A percentile compares a stretch with the other conserved stretches of the same genome.
Evolutionary conservation across 164 flowering plant genomes (phyloP).

Genomic region (Tinospora cordifolia): DNA sequence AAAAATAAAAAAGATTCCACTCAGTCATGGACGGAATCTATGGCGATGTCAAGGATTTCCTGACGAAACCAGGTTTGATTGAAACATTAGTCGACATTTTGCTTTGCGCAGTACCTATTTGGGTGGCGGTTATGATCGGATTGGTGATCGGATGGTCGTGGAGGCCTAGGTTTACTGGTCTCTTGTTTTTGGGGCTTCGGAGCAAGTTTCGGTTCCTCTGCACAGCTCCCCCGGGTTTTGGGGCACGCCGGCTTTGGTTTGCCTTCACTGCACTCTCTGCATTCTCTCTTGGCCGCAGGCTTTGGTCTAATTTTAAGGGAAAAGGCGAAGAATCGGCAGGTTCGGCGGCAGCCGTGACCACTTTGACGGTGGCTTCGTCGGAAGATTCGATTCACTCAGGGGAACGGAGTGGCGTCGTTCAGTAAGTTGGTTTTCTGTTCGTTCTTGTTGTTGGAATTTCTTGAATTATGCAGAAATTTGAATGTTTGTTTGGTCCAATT

Average conservation of each 20-base stretch:
- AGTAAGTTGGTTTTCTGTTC: constrained; percentile 14
- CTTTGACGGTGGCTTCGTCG: constrained; percentile 8
- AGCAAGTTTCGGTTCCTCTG: constrained; percentile 58
- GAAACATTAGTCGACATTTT: constrained; percentile 91
- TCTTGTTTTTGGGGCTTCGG: constrained; percentile 60
- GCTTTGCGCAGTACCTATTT: constrained; percentile 90
- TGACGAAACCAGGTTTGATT: constrained; percentile 45
- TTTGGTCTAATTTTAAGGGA: constrained; percentile 44
- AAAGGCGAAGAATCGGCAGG: constrained; percentile 21
- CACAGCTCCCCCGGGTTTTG: constrained; percentile 78
- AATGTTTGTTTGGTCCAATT: not conserved
- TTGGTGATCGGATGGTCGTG: constrained; percentile 95
- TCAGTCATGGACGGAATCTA: constrained; percentile 24
- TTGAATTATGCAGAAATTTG: not conserved
- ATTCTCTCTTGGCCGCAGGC: constrained; percentile 50
- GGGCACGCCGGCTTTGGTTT: constrained; percentile 79
- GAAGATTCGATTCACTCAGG: constrained; percentile 3
- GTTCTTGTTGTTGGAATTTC: not conserved
- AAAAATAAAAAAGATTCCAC: too few relatives aligned
- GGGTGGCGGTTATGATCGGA: constrained; percentile 95
- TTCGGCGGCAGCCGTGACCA: constrained; percentile 14
- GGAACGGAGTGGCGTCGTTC: constrained; percentile 16
- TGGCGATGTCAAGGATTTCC: constrained; percentile 38
- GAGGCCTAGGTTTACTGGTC: constrained; percentile 87
- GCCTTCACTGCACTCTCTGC: constrained; percentile 82